A percentile compares a stretch with the other conserved stretches of the same genome.
Conservation (phyloP, 2,329 filamentous ascomycete species). For the Colletotrichum phormii region DNA sequence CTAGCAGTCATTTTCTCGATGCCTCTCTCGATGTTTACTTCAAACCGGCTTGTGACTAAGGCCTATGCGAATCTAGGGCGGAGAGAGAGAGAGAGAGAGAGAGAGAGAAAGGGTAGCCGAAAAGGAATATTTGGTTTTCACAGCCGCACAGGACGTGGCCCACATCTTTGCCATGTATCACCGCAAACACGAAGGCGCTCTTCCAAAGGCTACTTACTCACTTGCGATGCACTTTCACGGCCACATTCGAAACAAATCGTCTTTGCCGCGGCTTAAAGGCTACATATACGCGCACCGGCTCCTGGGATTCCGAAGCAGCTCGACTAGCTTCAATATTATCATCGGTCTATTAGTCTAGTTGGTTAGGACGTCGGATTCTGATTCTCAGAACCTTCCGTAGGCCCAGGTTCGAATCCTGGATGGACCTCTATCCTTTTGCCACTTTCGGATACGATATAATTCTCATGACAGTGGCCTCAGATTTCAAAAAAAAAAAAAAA, state of each 20-base stretch:
- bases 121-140: neutral
- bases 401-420: slow-evolving; percentile 38
- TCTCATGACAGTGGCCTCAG: too few relatives aligned
- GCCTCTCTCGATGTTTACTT: neutral
- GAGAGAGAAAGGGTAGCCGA: neutral
- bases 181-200: neutral
- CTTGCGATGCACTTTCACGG: neutral
- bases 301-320: accelerated
- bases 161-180: neutral
- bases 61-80: neutral
- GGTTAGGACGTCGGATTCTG: slow-evolving; percentile 38
- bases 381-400: slow-evolving; percentile 27
- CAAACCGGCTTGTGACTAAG: neutral
- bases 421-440: slow-evolving; percentile 19
- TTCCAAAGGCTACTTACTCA: too few relatives aligned
- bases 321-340: accelerated
- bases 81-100: too few relatives aligned
- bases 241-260: too few relatives aligned
- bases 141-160: too few relatives aligned
- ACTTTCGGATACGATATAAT: neutral
- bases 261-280: too few relatives aligned
- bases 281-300: accelerated
- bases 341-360: slow-evolving; percentile 36
- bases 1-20: neutral
- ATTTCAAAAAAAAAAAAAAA: too few relatives aligned